Conservation (phyloP, 2,329 filamentous ascomycete genomes). For the Ceratocystis eucalypticola region DNA sequence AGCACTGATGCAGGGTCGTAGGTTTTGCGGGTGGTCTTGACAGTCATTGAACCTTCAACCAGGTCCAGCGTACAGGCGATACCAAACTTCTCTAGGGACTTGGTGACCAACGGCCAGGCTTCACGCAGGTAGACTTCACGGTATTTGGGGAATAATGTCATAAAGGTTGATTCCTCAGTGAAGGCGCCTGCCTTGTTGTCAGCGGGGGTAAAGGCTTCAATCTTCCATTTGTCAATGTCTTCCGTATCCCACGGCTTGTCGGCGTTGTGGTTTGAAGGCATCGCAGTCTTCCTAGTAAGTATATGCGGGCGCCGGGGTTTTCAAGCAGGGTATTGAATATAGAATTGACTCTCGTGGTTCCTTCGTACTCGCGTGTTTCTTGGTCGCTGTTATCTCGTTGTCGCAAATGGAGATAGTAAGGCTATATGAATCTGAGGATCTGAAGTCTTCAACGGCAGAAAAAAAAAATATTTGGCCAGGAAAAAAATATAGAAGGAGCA, state of each 20-base stretch:
- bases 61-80: slow-evolving; percentile 88
- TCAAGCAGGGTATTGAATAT: not conserved
- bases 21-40: slow-evolving; percentile 85
- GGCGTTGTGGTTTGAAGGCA: slow-evolving; percentile 81
- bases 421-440: not conserved
- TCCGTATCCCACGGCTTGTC: slow-evolving; percentile 95
- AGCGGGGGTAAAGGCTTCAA: slow-evolving; percentile 70
- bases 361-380: not conserved
- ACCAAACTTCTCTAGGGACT: slow-evolving; percentile 70
- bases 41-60: slow-evolving; percentile 91
- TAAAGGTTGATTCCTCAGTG: slow-evolving; percentile 83
- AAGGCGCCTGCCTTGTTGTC: slow-evolving; percentile 81
- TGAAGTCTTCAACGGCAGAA: slow-evolving; percentile 18
- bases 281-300: slow-evolving; percentile 25
- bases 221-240: slow-evolving; percentile 94
- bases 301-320: not conserved
- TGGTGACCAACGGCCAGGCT: slow-evolving; percentile 83
- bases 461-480: slow-evolving; percentile 19
- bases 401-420: not conserved
- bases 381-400: not conserved
- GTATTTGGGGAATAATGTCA: slow-evolving; percentile 84
- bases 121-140: slow-evolving; percentile 87
- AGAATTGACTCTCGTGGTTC: not conserved
- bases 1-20: slow-evolving; percentile 86
- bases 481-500: slow-evolving; percentile 13